Evolutionary conservation across 352 stramenopile genomes (phyloP), one percentile per base, ranked within the genome.

Genomic region (Phytophthora cryptogea): DNA sequence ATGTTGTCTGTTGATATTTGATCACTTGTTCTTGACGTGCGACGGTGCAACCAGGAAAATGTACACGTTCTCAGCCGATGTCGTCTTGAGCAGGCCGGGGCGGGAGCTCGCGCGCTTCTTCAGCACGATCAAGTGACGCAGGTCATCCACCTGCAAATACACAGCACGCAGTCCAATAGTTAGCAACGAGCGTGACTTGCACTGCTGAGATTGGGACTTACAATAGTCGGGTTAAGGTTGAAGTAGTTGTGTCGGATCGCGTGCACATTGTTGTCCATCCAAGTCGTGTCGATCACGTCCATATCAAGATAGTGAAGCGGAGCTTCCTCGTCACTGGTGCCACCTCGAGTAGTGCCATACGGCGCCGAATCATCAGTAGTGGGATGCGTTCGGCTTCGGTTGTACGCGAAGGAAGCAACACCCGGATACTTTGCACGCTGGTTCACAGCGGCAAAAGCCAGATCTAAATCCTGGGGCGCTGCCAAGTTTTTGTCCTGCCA

Each of bases 271-370:
- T 86, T 88, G 56, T 95, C 85, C 50, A 95, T 87, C 66, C 80
- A 90, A 8, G 89, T 94, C 23, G 83, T 96, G 60, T 96, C 87
- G 53, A 97, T 90, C 13, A 92, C 86, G 66, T 96, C 89, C 42
- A 92, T 77, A 66, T 95, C 86, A 14, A 96, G 65, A 55, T 81
- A 93, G 31, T 78, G 48, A 8, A 68, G 54, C 9, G 57, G 53
- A 2, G 63, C 33, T 0, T 67, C 60, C 17, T 77, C 47, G 11
- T 70, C 59, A 14, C 3, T 42, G 0, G 43, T 54, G 32, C 57
- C 59, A 14, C 36, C 20, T 8, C 50, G 53, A 8, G 56, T 72
- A 13, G 64, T 66, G 7, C 69, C 69, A 42, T 73, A 75, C 4
- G 57, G 63, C 9, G 62, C 50, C 32, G 62, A 64, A 20, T 63